Evolutionary conservation across 1,139 yeast species (phyloP).

Genomic region (Zygosaccharomyces pseudobailii): DNA sequence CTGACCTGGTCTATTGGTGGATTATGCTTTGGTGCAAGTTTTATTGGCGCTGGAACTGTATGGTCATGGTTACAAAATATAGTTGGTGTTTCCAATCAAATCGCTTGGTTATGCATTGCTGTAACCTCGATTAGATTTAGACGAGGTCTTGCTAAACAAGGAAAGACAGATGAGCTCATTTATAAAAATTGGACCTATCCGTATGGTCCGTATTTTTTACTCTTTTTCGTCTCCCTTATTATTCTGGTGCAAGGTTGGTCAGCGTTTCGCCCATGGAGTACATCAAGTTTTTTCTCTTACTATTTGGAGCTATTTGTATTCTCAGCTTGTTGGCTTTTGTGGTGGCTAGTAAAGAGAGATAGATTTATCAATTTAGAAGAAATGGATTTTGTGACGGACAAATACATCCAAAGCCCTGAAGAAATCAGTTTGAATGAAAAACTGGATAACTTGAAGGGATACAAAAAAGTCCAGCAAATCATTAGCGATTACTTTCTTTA

Average conservation of each 20-base stretch:
- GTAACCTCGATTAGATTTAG: conserved; percentile 49
- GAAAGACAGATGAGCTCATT: conserved; percentile 32
- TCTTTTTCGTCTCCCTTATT: conserved; percentile 44
- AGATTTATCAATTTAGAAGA: conserved; percentile 45
- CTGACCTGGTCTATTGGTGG: conserved; percentile 37
- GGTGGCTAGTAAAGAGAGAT: conserved; percentile 47
- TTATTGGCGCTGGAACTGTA: conserved; percentile 35
- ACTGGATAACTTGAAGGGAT: conserved; percentile 43
- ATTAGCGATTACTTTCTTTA: conserved; percentile 34
- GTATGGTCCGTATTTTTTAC: conserved; percentile 56
- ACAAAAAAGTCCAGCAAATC: conserved; percentile 40
- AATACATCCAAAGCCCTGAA: conserved; percentile 49
- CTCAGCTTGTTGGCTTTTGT: conserved; percentile 45
- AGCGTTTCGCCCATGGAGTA: conserved; percentile 53
- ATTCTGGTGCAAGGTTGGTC: conserved; percentile 62
- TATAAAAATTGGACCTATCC: conserved; percentile 57
- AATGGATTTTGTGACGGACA: conserved; percentile 62
- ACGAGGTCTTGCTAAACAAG: conserved; percentile 43
- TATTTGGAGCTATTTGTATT: conserved; percentile 45
- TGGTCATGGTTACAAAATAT: conserved; percentile 39
- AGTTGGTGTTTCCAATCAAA: conserved; percentile 40
- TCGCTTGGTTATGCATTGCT: conserved; percentile 40
- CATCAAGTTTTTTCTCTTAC: conserved; percentile 47
- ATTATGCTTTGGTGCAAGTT: conserved; percentile 37
- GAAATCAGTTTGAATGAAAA: conserved; percentile 42